Evolutionary conservation across 2,329 filamentous ascomycete species (phyloP).

Genomic region (Aspergillus latus): DNA sequence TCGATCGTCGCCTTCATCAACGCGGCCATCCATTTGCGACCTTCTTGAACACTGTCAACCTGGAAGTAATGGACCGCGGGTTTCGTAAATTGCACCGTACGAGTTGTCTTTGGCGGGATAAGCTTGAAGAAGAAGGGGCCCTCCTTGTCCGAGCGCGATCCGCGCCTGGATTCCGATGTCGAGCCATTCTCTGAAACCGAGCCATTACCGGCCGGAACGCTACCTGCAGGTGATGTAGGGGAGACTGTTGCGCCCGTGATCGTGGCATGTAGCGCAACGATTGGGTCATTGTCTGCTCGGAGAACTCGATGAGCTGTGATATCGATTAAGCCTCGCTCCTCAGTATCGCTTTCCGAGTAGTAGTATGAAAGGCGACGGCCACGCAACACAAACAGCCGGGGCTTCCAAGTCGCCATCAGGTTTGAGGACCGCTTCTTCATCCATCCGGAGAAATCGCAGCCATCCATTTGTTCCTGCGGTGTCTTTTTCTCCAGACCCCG

Average conservation of each 20-base stretch:
- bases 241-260: conserved; percentile 80
- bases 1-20: conserved; percentile 99
- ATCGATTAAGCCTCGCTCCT: conserved; percentile 94
- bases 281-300: conserved; percentile 83
- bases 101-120: conserved; percentile 81
- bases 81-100: conserved; percentile 95
- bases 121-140: conserved; percentile 98
- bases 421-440: conserved; percentile 99
- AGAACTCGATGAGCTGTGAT: conserved; percentile 98
- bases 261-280: conserved; percentile 87
- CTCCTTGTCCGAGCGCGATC: conserved; percentile 50
- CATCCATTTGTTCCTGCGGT: conserved; percentile 78
- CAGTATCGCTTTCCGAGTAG: conserved; percentile 86
- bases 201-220: conserved; percentile 36
- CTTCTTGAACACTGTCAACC: conserved; percentile 83
- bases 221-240: conserved; percentile 55
- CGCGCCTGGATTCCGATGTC: conserved; percentile 31
- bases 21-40: conserved; percentile 95
- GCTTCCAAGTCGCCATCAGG: conserved; percentile 97
- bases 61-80: conserved; percentile 98
- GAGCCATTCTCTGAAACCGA: conserved; percentile 35
- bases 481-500: conserved; percentile 78
- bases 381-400: conserved; percentile 87
- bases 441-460: conserved; percentile 94
- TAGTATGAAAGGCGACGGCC: conserved; percentile 92